Percentiles rank a stretch among this genome's conserved stretches.
Evolutionary conservation across 2,329 filamentous ascomycete genomes (phyloP).

Genomic region (Fusarium scirpi): DNA sequence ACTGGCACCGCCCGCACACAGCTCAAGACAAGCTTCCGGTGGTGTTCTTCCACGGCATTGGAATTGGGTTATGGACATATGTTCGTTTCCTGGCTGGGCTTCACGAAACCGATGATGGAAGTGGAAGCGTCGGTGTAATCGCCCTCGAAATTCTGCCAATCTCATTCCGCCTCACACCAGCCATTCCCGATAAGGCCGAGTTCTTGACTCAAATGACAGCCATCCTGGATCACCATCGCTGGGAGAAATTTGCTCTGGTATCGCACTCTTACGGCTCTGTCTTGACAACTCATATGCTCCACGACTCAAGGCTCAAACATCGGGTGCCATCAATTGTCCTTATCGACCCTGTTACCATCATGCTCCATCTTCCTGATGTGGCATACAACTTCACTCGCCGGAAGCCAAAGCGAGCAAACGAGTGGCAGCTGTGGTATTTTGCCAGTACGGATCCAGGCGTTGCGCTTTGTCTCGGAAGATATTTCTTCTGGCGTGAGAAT

Average conservation of each 20-base stretch:
- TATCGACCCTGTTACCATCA: conserved; percentile 73
- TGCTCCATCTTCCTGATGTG: conserved; percentile 76
- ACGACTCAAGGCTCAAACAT: conserved; percentile 59
- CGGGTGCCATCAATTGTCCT: conserved; percentile 63
- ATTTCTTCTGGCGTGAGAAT: conserved; percentile 80
- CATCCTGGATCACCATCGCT: conserved; percentile 69
- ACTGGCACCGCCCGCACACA: conserved; percentile 76
- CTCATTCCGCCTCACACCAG: conserved; percentile 69
- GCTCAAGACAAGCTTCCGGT: conserved; percentile 62
- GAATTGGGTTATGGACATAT: conserved; percentile 75
- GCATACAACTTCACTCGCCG: conserved; percentile 77
- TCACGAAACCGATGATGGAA: conserved; percentile 48
- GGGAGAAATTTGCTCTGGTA: conserved; percentile 69
- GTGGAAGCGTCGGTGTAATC: conserved; percentile 69
- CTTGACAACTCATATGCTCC: conserved; percentile 71
- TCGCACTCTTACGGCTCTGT: conserved; percentile 75
- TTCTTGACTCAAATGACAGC: conserved; percentile 67
- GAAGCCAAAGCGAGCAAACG: conserved; percentile 68
- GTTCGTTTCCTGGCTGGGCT: conserved; percentile 66
- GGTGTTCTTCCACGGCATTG: conserved; percentile 78
- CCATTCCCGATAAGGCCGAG: conserved; percentile 63
- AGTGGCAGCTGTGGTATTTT: conserved; percentile 78
- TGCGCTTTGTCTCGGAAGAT: conserved; percentile 70
- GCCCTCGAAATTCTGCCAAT: conserved; percentile 75
- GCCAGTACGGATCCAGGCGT: conserved; percentile 75